These are phyloP conservation scores for Lactarius vividus DNA, from an alignment of 768 basidiomycete genomes.

Conservation along the genomic window DNA sequence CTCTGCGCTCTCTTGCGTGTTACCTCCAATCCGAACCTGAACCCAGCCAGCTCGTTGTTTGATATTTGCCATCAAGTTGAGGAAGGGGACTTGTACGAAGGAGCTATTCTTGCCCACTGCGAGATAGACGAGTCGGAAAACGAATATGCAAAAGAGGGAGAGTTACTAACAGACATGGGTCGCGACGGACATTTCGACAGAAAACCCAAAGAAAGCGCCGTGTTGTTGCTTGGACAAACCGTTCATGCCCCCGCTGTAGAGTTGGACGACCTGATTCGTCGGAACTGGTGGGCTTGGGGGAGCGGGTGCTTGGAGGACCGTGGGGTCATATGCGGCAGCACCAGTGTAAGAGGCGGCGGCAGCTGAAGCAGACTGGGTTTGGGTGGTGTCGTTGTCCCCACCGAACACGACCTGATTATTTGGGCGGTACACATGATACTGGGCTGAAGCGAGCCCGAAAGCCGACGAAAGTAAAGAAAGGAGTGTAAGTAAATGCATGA, in stretches of 20 bases:
- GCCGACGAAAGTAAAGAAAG: slow-evolving; percentile 13
- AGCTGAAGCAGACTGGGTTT: slow-evolving; percentile 33
- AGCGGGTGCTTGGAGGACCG: slow-evolving; percentile 48
- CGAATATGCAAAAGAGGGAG: not conserved
- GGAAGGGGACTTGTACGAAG: slow-evolving; percentile 57
- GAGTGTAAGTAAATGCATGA: slow-evolving; percentile 10
- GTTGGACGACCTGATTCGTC: slow-evolving; percentile 44
- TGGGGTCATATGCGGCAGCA: slow-evolving; percentile 52
- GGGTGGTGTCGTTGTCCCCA: not conserved
- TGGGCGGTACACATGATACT: slow-evolving; percentile 25
- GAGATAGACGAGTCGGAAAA: slow-evolving; percentile 15
- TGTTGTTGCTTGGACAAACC: slow-evolving; percentile 43
- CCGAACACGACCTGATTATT: slow-evolving; percentile 28
- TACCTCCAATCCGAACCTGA: slow-evolving; percentile 72
- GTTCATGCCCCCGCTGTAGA: slow-evolving; percentile 34
- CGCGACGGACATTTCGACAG: slow-evolving; percentile 71
- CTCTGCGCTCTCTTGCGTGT: slow-evolving; percentile 67
- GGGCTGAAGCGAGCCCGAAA: slow-evolving; percentile 18
- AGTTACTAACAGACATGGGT: slow-evolving; percentile 56
- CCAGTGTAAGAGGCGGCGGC: slow-evolving; percentile 44
- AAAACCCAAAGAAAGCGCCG: slow-evolving; percentile 72
- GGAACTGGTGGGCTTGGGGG: slow-evolving; percentile 45
- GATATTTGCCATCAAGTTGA: slow-evolving; percentile 80
- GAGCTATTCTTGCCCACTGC: slow-evolving; percentile 57
- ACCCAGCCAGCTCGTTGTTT: slow-evolving; percentile 59